Evolutionary conservation across 345 rosid species (phyloP), one percentile per base, ranked within the genome.

Genomic region (Aquilaria yunnanensis): DNA sequence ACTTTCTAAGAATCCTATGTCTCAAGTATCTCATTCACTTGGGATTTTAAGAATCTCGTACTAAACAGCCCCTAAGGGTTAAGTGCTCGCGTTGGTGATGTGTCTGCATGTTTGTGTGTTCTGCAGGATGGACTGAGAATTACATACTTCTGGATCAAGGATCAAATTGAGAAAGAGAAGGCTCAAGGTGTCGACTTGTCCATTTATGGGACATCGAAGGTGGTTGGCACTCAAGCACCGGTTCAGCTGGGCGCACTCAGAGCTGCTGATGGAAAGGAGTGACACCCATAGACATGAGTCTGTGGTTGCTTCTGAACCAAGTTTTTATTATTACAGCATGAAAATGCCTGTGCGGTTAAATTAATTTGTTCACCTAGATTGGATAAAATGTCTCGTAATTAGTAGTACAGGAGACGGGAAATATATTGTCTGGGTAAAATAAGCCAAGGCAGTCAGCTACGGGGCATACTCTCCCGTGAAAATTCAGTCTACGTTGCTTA

Each of bases 201-300:
- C 1, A 52, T 84, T 55, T 91, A 91, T 14, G 97, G 96, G 30
- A 79, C 96, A 34, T 88, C 97, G 0, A 91, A 88, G 72, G 97
- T 88, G 67, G 96, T 91, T 62, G 97, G 97, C 50, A 91, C 97
- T 64, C 97, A 91, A 78, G 96, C 97, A 4, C 96, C 96, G 0
- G 93, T 91, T 68, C 96, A 88, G 74, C 70, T 91, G 12, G 93
- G 97, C 32, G 85, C 93, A 4, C 93, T 91, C 56, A 85, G 93
- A 2, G 91, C 96, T 3, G 96, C 88, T 0, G 88, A 85, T 71
- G 97, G 97, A 70, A 90, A 90, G 70, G 92, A 90, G 73, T 81
- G 79, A 83, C 64, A 37, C 43, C 43, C 8, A 59, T 14, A 31
- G 32, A 50, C 30, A 49, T 60, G 60, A 61, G 12, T 37, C 43